Evolutionary conservation across 352 stramenopile genomes (phyloP), one percentile per base, ranked within the genome.

Genomic region (Phytophthora cajani): DNA sequence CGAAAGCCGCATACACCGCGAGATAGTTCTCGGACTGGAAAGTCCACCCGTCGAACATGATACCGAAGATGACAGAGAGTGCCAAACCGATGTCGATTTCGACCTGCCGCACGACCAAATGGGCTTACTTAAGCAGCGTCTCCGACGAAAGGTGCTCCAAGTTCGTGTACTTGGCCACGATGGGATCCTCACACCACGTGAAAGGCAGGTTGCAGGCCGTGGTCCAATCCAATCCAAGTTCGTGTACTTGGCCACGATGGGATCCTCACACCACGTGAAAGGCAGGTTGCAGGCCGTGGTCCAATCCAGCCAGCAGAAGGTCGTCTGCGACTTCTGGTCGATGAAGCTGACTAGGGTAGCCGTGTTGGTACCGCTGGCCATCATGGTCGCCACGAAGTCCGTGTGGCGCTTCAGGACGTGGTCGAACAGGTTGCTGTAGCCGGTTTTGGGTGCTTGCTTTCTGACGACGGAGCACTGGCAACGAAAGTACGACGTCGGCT

Each of bases 361-460:
- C 5, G 23, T 62, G 14, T 62, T 53, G 23, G 56, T 53, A 11
- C 40, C 56, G n/a, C 40, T 44, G 6, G 27, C 40, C 51, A 60
- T 36, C 51, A 56, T 64, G 1, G 16, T 57, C 1, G 62, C 46
- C 3, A 54, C 47, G 19, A 64, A 69, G 46, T 60, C 36, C 6
- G 54, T 33, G 21, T 64, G 54, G 1, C 36, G 46, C 38, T 50
- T 57, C 4, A 51, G 10, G 19, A 69, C 17, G 16, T 69, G 54
- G 47, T 50, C 49, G 6, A 64, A 53, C 11, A 66, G 32, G 23
- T 66, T 66, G 12, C 17, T 66, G n/a, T 66, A 53, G 49, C 36
- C 59, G 36, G 21, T 66, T 32, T 53, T 52, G 5, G 59, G 16
- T 2, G 16, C 21, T 65, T 65, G 47, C 33, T 65, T 65, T 9